Evolutionary conservation across 495 filamentous ascomycete genomes (phyloP).

Genomic region (Schizothecium vesticola): DNA sequence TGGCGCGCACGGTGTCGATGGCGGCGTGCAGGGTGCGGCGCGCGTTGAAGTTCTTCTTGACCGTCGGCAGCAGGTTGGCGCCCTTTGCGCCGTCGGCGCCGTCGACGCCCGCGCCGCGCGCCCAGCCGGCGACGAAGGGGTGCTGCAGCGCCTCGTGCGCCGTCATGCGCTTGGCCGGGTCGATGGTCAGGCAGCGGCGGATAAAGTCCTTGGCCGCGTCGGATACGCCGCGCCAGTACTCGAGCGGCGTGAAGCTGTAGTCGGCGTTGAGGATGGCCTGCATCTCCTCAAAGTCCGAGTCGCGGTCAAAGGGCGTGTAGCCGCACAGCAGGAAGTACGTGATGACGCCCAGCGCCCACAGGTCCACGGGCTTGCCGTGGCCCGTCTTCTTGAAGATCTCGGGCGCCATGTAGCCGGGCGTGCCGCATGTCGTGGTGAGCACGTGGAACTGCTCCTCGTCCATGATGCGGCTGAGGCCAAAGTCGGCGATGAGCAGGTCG

Average conservation of each 20-base stretch:
- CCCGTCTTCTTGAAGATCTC: conserved; percentile 88
- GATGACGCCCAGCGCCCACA: conserved; percentile 96
- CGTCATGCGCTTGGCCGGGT: conserved; percentile 82
- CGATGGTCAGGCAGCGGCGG: conserved; percentile 73
- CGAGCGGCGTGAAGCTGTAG: conserved; percentile 90
- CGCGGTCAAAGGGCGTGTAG: conserved; percentile 96
- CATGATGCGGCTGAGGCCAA: conserved; percentile 92
- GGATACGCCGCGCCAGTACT: conserved; percentile 96
- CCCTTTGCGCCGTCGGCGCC: conserved; percentile 63
- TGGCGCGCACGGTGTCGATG: conserved; percentile 96
- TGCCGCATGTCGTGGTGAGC: conserved; percentile 93
- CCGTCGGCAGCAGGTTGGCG: conserved; percentile 79
- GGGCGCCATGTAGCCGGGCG: conserved; percentile 95
- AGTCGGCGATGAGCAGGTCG: conserved; percentile 93
- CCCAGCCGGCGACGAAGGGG: conserved; percentile 68
- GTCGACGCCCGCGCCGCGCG: conserved; percentile 29
- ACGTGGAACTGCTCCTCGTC: conserved; percentile 99
- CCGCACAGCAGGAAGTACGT: conserved; percentile 97
- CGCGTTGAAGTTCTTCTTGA: conserved; percentile 99
- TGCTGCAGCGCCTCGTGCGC: conserved; percentile 89
- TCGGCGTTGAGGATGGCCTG: conserved; percentile 95
- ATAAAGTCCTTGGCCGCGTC: conserved; percentile 84
- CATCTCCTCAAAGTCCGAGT: conserved; percentile 98
- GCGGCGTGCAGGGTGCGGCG: conserved; percentile 88
- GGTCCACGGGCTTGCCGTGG: conserved; percentile 84